Conservation (phyloP, 768 basidiomycete genomes). For the Mrakia blollopis region DNA sequence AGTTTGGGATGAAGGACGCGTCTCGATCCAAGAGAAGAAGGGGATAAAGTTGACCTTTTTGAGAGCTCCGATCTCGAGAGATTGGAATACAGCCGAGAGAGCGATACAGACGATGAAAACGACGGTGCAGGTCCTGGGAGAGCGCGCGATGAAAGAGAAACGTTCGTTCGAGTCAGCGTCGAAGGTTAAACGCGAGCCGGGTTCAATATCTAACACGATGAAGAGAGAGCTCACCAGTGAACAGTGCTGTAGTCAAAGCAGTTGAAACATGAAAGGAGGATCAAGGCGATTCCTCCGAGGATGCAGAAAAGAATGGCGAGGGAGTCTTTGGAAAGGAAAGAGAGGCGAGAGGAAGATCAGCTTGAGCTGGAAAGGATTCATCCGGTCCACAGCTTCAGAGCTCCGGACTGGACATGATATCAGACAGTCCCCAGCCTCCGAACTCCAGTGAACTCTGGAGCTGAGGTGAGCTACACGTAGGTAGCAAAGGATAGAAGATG, state of each 20-base stretch:
- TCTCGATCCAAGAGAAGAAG: not conserved
- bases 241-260: conserved; percentile 38
- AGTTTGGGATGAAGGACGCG: not conserved
- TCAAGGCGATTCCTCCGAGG: conserved; percentile 42
- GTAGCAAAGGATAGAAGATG: too few relatives aligned
- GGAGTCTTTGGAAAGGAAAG: conserved; percentile 38
- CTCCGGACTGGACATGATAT: too few relatives aligned
- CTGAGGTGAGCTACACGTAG: not conserved
- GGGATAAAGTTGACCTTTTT: not conserved
- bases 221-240: conserved; percentile 35
- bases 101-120: conserved; percentile 47
- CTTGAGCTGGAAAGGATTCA: not conserved
- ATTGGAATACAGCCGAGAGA: conserved; percentile 45
- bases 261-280: conserved; percentile 39
- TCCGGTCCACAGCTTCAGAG: too few relatives aligned
- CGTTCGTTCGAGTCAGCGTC: not conserved
- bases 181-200: too few relatives aligned
- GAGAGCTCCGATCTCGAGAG: conserved; percentile 41
- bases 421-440: too few relatives aligned
- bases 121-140: conserved; percentile 33
- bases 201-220: too few relatives aligned
- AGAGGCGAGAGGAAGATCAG: too few relatives aligned
- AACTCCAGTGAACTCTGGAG: too few relatives aligned
- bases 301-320: conserved; percentile 43
- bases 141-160: not conserved